phyloP scores from a whole-genome alignment of 768 basidiomycete species.

The Mrakia frigida region DNA sequence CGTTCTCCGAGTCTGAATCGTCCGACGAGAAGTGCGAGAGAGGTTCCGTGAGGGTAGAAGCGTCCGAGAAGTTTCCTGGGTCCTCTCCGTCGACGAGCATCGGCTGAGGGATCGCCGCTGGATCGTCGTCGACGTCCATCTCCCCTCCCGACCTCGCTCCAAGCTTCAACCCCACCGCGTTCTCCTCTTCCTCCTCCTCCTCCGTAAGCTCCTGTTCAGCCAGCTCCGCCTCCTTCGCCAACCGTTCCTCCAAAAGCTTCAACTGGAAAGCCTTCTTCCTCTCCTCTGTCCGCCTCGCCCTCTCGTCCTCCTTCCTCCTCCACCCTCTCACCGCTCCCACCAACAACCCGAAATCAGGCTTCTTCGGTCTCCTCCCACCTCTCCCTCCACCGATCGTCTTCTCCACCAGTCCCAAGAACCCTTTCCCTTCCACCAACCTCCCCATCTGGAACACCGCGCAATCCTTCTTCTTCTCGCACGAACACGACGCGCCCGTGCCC shows the following conservation, averaged over 20 bases:
- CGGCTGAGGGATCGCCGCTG: not conserved
- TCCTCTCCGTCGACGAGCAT: conserved; percentile 19
- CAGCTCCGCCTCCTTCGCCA: conserved; percentile 25
- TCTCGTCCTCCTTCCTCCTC: conserved; percentile 41
- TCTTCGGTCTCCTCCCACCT: conserved; percentile 32
- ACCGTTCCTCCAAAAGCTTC: conserved; percentile 29
- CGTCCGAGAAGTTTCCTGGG: conserved; percentile 30
- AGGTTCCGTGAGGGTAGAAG: conserved; percentile 32
- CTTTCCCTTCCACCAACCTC: conserved; percentile 35
- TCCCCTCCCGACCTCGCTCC: not conserved
- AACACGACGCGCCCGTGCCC: conserved; percentile 42
- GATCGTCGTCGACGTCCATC: not conserved
- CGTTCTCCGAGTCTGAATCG: conserved; percentile 26
- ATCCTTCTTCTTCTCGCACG: conserved; percentile 39
- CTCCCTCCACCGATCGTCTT: conserved; percentile 11
- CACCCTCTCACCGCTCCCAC: conserved; percentile 42
- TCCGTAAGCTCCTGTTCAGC: conserved; percentile 18
- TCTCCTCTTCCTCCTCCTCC: conserved; percentile 30
- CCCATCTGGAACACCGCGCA: conserved; percentile 43
- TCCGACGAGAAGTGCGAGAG: conserved; percentile 30
- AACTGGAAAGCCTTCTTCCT: conserved; percentile 7
- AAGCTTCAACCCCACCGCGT: not conserved
- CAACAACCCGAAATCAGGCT: conserved; percentile 39
- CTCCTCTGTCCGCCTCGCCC: not conserved
- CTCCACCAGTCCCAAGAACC: conserved; percentile 30